phyloP scores from a whole-genome alignment of 169 alveolate species.

The Plasmodium vivax region DNA sequence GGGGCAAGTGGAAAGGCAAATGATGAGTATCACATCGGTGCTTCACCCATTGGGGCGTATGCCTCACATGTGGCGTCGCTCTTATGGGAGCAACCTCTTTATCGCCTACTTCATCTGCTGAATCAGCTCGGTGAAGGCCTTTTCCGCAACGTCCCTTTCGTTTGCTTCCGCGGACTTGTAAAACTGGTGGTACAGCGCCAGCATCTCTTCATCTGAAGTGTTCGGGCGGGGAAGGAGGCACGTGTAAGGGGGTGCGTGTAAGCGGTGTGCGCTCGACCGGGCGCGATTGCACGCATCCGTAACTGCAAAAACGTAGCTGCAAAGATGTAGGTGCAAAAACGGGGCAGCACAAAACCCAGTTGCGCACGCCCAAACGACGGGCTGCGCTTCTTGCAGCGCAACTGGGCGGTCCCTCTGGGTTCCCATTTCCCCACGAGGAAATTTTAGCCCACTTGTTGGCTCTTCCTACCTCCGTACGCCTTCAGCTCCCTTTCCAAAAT shows the following conservation, averaged over 20 bases:
- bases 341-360: neutral
- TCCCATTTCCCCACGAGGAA: neutral
- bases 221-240: neutral
- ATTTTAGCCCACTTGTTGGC: neutral
- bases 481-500: slow-evolving; percentile 64
- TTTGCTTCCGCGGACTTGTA: slow-evolving; percentile 44
- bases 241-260: neutral
- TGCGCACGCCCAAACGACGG: neutral
- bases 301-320: neutral
- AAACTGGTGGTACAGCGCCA: slow-evolving; percentile 37
- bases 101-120: slow-evolving; percentile 49
- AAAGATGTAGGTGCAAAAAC: neutral
- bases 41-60: neutral
- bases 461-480: slow-evolving; percentile 57
- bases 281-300: neutral
- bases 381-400: neutral
- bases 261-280: neutral
- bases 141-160: slow-evolving; percentile 29
- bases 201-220: slow-evolving; percentile 61
- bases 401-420: neutral
- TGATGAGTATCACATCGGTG: neutral
- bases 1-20: neutral
- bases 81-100: neutral
- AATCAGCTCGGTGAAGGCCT: slow-evolving; percentile 15
- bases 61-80: neutral